phyloP scores from a whole-genome alignment of 352 stramenopile species.

The Thalassiosira livingstoniorum region DNA sequence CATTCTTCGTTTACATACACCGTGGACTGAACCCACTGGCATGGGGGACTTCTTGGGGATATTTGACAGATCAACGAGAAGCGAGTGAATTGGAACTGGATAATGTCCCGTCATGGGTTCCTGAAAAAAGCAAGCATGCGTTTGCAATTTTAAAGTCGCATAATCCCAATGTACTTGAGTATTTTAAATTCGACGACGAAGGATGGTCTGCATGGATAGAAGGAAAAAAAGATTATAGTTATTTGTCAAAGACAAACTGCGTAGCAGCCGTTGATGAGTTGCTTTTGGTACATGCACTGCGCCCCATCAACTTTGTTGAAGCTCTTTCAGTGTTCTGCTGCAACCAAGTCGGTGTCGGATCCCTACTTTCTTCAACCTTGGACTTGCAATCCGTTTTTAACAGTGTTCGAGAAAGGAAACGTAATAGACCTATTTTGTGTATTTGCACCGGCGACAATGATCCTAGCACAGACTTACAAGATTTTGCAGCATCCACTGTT shows the following conservation, averaged over 20 bases:
- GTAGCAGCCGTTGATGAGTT: not conserved
- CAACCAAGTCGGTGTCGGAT: not conserved
- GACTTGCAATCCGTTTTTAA: not conserved
- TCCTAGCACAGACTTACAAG: conserved; percentile 92
- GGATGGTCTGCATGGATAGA: not conserved
- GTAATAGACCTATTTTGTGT: conserved; percentile 89
- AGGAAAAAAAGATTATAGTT: not conserved
- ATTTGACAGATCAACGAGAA: conserved; percentile 54
- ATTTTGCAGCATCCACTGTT: conserved; percentile 89
- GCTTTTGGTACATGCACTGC: not conserved
- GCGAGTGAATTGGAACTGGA: not conserved
- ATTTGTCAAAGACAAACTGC: not conserved
- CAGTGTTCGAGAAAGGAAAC: conserved; percentile 76
- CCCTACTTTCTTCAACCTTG: not conserved
- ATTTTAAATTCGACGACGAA: not conserved
- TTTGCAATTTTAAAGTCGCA: not conserved
- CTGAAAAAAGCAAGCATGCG: not conserved
- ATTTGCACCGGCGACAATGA: conserved; percentile 93
- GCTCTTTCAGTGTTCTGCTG: not conserved
- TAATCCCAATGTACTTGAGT: not conserved
- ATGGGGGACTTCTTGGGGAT: conserved; percentile 89
- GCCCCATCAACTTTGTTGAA: not conserved
- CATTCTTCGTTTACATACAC: not conserved
- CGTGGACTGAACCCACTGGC: conserved; percentile 70
- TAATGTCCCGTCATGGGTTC: not conserved